phyloP scores from a whole-genome alignment of 345 rosid genomes.

The Brassica rapa region DNA sequence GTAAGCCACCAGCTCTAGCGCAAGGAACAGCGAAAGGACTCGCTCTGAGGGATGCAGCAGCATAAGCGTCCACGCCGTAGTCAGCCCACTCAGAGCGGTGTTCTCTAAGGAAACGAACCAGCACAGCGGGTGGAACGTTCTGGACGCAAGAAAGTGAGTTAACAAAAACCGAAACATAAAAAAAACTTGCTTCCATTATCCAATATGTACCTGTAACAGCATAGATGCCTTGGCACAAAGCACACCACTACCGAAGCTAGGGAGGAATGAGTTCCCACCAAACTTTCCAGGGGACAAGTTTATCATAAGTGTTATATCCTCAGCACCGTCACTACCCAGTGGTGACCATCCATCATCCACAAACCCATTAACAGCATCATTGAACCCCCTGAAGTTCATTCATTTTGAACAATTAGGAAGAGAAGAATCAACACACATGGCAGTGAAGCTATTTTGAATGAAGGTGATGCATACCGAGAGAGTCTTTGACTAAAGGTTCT shows the following conservation, averaged over 20 bases:
- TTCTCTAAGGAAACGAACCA: conserved; percentile 90
- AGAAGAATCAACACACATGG: background rate
- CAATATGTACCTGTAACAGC: conserved; percentile 73
- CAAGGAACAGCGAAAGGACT: conserved; percentile 89
- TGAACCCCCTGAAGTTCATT: conserved; percentile 74
- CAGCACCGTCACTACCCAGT: conserved; percentile 75
- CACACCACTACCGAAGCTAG: conserved; percentile 86
- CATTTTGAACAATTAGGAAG: conserved; percentile 7
- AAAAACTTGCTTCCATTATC: background rate
- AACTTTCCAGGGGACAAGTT: conserved; percentile 79
- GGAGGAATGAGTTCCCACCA: conserved; percentile 62
- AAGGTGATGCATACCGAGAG: conserved; percentile 56
- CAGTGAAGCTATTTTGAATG: background rate
- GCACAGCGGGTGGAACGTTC: conserved; percentile 91
- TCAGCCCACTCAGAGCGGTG: conserved; percentile 99
- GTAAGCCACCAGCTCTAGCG: conserved; percentile 83
- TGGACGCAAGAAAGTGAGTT: conserved; percentile 33
- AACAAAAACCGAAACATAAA: background rate
- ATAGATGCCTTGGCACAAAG: conserved; percentile 95
- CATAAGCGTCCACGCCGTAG: conserved; percentile 83
- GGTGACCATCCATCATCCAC: conserved; percentile 94
- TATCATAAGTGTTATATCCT: conserved; percentile 77
- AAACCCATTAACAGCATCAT: conserved; percentile 94
- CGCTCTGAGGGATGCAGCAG: conserved; percentile 80
- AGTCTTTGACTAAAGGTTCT: conserved; percentile 94